Conservation (phyloP, 805 yeast genomes). For the Candida golubevii region DNA sequence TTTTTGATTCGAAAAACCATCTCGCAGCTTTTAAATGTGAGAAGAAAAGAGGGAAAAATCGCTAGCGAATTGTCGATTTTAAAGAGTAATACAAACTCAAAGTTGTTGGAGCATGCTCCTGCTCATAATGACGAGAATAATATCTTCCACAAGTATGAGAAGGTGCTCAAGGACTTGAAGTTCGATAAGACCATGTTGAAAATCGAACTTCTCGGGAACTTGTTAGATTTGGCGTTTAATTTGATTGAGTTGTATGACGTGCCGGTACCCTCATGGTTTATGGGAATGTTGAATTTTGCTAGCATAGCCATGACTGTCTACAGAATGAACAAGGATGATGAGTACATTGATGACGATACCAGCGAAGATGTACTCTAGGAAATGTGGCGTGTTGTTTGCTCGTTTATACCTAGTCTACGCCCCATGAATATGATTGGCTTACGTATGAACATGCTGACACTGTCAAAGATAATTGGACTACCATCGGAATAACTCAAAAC, state of each 20-base stretch:
- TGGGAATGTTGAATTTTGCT: slow-evolving; percentile 36
- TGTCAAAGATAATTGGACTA: no score
- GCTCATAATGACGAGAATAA: slow-evolving; percentile 18
- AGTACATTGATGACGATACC: slow-evolving; percentile 40
- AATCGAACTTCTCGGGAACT: slow-evolving; percentile 39
- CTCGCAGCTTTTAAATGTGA: slow-evolving; percentile 38
- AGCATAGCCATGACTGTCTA: slow-evolving; percentile 45
- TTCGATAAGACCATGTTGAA: slow-evolving; percentile 41
- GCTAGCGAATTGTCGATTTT: slow-evolving; percentile 33
- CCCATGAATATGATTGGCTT: no score
- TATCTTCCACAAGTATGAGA: slow-evolving; percentile 34
- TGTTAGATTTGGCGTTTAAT: slow-evolving; percentile 38
- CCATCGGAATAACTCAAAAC: background rate
- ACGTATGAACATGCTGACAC: no score
- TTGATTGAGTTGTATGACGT: slow-evolving; percentile 34
- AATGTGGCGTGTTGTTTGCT: background rate
- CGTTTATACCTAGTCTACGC: no score
- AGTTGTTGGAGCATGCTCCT: slow-evolving; percentile 17
- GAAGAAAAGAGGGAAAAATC: slow-evolving; percentile 37
- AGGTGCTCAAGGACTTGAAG: slow-evolving; percentile 37
- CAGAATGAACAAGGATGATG: slow-evolving; percentile 47
- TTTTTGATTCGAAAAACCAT: slow-evolving; percentile 40
- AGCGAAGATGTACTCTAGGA: slow-evolving; percentile 35
- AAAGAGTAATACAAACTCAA: slow-evolving; percentile 19
- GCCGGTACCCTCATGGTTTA: slow-evolving; percentile 39